These are phyloP conservation scores for Sclerotinia trifoliorum DNA, from an alignment of 2,329 filamentous ascomycete species.

Conservation along the genomic window DNA sequence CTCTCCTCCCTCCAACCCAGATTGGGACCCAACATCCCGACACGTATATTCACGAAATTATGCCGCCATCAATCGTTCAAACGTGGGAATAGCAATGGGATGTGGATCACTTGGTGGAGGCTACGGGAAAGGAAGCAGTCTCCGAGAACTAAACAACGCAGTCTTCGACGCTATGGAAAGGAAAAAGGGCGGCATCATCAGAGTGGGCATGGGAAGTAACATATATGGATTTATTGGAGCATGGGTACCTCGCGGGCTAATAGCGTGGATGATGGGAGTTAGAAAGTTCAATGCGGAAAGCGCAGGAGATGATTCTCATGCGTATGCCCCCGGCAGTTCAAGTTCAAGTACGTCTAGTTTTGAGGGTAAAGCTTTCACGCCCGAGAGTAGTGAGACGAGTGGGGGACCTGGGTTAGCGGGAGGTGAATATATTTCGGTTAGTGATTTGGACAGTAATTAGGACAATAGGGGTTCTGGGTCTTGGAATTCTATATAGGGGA, in stretches of 20 bases:
- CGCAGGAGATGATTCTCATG: slow-evolving; percentile 7
- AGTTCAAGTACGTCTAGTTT: slow-evolving; percentile 18
- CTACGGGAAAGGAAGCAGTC: slow-evolving; percentile 51
- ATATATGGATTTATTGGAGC: slow-evolving; percentile 83
- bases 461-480: background rate
- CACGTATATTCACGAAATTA: slow-evolving; percentile 64
- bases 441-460: slow-evolving; percentile 5
- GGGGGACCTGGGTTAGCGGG: slow-evolving; percentile 28
- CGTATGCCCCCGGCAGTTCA: background rate
- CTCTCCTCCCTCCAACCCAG: slow-evolving; percentile 1
- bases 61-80: slow-evolving; percentile 49
- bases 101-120: slow-evolving; percentile 48
- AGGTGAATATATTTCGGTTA: slow-evolving; percentile 36
- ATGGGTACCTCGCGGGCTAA: slow-evolving; percentile 72
- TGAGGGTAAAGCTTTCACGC: slow-evolving; percentile 26
- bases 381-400: slow-evolving; percentile 23
- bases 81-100: slow-evolving; percentile 15
- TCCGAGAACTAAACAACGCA: slow-evolving; percentile 78
- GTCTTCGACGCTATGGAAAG: slow-evolving; percentile 83
- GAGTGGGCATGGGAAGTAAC: slow-evolving; percentile 80
- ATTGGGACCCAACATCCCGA: slow-evolving; percentile 61
- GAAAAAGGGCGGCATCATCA: slow-evolving; percentile 55
- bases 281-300: slow-evolving; percentile 47
- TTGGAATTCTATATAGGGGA: background rate
- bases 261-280: slow-evolving; percentile 93